Evolutionary conservation across 2,329 filamentous ascomycete species (phyloP).

Genomic region (Lachnellula willkommii): DNA sequence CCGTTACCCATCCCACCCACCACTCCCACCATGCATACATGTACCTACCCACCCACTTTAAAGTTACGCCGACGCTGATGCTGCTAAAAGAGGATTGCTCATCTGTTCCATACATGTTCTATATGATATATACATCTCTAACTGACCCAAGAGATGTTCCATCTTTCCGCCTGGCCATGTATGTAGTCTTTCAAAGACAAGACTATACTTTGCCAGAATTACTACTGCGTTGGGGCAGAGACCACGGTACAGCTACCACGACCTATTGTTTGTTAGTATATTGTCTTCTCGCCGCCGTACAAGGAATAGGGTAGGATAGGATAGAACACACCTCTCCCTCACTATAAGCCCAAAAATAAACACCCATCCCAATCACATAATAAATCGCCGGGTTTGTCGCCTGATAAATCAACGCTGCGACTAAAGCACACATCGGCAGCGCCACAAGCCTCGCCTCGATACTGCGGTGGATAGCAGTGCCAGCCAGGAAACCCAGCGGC

Average conservation of each 20-base stretch:
- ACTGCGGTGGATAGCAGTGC: constrained; percentile 73
- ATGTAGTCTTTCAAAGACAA: background rate
- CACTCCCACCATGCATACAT: background rate
- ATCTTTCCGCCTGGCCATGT: background rate
- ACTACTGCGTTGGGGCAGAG: constrained; percentile 21
- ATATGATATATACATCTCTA: background rate
- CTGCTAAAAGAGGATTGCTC: background rate
- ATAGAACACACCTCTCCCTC: constrained; percentile 78
- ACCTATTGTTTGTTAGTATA: constrained; percentile 17
- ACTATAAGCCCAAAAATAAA: constrained; percentile 96
- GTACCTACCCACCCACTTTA: background rate
- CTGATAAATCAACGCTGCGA: constrained; percentile 79
- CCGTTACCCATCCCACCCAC: too few species aligned
- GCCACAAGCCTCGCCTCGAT: constrained; percentile 80
- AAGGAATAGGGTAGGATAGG: background rate
- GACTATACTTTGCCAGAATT: constrained; percentile 24
- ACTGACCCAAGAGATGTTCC: background rate
- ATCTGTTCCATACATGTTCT: background rate
- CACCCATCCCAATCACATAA: constrained; percentile 75
- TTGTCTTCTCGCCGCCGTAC: background rate
- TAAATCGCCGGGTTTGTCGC: constrained; percentile 88
- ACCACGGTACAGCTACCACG: constrained; percentile 27
- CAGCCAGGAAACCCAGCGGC: constrained; percentile 74
- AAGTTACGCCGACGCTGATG: constrained; percentile 3
- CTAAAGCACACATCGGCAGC: constrained; percentile 71